Evolutionary conservation across 192 early-diverging fungal species (phyloP), one percentile per base, ranked within the genome.

Genomic region (Mortierella alpina): DNA sequence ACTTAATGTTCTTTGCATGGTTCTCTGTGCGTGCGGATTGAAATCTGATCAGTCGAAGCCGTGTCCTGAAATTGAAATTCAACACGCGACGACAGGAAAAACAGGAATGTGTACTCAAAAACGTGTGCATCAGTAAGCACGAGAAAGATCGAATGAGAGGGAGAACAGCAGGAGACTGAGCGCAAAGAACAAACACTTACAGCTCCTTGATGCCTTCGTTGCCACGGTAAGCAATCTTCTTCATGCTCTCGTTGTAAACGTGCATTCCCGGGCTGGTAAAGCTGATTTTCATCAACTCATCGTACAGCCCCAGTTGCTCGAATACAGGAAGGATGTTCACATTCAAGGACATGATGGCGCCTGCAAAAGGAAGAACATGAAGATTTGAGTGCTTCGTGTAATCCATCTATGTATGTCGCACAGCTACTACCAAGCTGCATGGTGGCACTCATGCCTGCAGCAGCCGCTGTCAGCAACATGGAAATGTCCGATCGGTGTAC

Each of bases 311-410:
- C 52, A 76, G 48, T 40, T 76, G 74, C 46, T 76, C 74, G 69
- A 76, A 76, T 1, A 76, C 74, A 23, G 74, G 74, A 11, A 76
- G 74, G 17, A 76, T 76, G 54, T 69, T 69, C 13, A 68, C 74
- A 58, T 76, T 76, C 40, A 76, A 8, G 47, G 66, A 68, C 74
- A 76, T 76, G 40, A 69, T 47, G 44, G 74, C 65, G 39, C 74
- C 74, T 76, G 17, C 39, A 23, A 9, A 46, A 14, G 60, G 8
- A 48, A 48, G 7, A 62, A n/a, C n/a, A n/a, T 8, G n/a, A 48
- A 44, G 60, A 55, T 31, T 31, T 31, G 23, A 42, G 31, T 44
- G 31, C n/a, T 62, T 18, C n/a, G 2, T 18, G n/a, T 55, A 15
- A 15, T 8, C 22, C 15, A 8, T 4, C 15, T 4, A 56, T 56